phyloP scores from a whole-genome alignment of 2,329 filamentous ascomycete genomes.

The Metarhizium brunneum region DNA sequence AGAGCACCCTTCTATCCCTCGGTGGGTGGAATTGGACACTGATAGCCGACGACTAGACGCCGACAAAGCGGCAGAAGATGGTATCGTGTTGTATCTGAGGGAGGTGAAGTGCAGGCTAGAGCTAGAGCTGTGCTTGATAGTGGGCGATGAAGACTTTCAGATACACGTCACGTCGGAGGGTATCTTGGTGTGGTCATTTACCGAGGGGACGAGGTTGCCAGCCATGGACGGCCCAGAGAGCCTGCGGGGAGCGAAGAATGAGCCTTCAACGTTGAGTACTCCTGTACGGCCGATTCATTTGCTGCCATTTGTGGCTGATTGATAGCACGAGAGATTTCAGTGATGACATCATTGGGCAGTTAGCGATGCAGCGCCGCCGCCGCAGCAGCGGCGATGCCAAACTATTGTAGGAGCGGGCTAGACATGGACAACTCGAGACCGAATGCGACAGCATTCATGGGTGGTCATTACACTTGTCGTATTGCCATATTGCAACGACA shows the following conservation, averaged over 20 bases:
- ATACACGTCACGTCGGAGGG: neutral
- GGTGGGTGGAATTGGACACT: neutral
- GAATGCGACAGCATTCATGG: too few relatives aligned
- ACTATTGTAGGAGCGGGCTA: too few relatives aligned
- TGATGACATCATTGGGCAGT: too few relatives aligned
- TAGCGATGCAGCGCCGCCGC: too few relatives aligned
- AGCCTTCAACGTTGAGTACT: neutral
- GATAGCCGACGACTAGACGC: neutral
- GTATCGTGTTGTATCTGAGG: neutral
- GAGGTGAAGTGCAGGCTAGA: neutral
- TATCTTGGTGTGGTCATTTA: neutral
- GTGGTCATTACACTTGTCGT: too few relatives aligned
- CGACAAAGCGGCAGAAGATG: neutral
- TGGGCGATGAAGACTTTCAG: conserved; percentile 3
- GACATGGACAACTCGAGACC: too few relatives aligned
- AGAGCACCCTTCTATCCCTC: neutral
- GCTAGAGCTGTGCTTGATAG: neutral
- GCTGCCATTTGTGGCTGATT: neutral
- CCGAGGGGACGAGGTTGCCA: neutral
- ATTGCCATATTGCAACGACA: too few relatives aligned
- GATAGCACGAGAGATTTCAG: too few relatives aligned
- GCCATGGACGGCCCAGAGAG: neutral
- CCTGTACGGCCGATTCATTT: neutral
- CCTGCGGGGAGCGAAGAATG: neutral
- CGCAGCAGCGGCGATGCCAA: too few relatives aligned